Percentiles rank a stretch among this genome's conserved stretches.
phyloP scores from a whole-genome alignment of 2,329 filamentous ascomycete genomes.

The Arachnopeziza araneosa region DNA sequence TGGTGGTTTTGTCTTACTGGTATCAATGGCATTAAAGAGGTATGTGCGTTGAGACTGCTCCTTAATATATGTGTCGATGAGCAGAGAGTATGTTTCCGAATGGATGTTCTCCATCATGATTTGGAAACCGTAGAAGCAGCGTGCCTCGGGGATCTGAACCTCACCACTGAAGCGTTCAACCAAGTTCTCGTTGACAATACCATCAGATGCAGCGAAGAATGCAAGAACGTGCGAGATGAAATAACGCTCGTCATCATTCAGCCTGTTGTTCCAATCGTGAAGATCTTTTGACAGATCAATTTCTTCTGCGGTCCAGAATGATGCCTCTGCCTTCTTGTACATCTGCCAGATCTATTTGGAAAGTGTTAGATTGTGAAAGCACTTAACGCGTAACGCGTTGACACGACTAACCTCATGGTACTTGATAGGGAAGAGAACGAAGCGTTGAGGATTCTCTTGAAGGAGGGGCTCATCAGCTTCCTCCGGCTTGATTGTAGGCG shows the following conservation, averaged over 20 bases:
- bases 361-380: conserved; percentile 6
- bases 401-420: conserved; percentile 82
- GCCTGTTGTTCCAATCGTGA: conserved; percentile 97
- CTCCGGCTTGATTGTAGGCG: conserved; percentile 54
- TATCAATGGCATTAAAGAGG: conserved; percentile 98
- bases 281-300: conserved; percentile 98
- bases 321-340: conserved; percentile 99
- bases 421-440: conserved; percentile 98
- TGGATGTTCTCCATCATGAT: conserved; percentile 99
- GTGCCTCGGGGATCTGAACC: conserved; percentile 94
- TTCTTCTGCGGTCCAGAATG: conserved; percentile 99
- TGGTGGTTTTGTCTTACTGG: conserved; percentile 62
- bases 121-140: conserved; percentile 99
- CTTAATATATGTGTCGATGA: conserved; percentile 99
- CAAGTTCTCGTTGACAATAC: conserved; percentile 99
- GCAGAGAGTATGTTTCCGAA: conserved; percentile 97
- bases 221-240: conserved; percentile 98
- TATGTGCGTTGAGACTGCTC: conserved; percentile 90
- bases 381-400: conserved; percentile 53
- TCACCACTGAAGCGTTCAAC: conserved; percentile 96
- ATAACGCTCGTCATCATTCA: conserved; percentile 96
- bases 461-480: conserved; percentile 86
- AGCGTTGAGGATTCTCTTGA: conserved; percentile 91
- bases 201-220: conserved; percentile 98
- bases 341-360: conserved; percentile 92